Percentiles rank a stretch among this genome's conserved stretches.
These are phyloP conservation scores for Sclerotinia subarctica DNA, from an alignment of 2,329 filamentous ascomycete genomes.

Conservation along the genomic window DNA sequence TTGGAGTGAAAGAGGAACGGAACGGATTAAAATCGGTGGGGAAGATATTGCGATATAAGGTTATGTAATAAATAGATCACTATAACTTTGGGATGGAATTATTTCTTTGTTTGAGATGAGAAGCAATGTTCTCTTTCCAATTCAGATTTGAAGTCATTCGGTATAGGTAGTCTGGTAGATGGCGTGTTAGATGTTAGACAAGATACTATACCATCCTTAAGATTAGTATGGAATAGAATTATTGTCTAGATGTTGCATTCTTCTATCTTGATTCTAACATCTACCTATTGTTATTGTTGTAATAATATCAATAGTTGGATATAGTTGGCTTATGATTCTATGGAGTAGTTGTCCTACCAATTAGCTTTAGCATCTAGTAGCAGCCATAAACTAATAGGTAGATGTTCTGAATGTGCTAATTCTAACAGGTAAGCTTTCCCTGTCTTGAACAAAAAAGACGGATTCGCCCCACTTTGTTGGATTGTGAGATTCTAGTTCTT, in stretches of 20 bases:
- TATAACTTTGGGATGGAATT: background rate
- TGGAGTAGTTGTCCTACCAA: too few relatives aligned
- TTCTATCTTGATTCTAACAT: too few relatives aligned
- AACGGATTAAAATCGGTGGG: conserved; percentile 10
- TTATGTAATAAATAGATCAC: background rate
- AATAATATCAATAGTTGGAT: too few relatives aligned
- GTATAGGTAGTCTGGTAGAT: background rate
- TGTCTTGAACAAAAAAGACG: background rate
- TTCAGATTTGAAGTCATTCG: background rate
- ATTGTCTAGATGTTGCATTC: background rate
- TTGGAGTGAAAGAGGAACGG: background rate
- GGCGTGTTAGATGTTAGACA: too few relatives aligned
- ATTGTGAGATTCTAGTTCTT: background rate
- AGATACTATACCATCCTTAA: too few relatives aligned
- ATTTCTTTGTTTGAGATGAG: conserved; percentile 9
- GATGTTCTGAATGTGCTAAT: too few relatives aligned
- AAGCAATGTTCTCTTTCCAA: background rate
- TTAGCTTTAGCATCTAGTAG: too few relatives aligned
- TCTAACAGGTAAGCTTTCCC: too few relatives aligned
- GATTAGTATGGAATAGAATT: background rate
- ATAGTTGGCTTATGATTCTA: too few relatives aligned
- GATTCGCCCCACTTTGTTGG: conserved; percentile 1
- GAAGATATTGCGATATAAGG: background rate
- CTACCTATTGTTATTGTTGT: too few relatives aligned
- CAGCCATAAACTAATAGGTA: too few relatives aligned